Percentiles rank a stretch among this genome's conserved stretches.
These are phyloP conservation scores for Boeremia lycopersici DNA, from an alignment of 2,329 filamentous ascomycete genomes.

Conservation along the genomic window DNA sequence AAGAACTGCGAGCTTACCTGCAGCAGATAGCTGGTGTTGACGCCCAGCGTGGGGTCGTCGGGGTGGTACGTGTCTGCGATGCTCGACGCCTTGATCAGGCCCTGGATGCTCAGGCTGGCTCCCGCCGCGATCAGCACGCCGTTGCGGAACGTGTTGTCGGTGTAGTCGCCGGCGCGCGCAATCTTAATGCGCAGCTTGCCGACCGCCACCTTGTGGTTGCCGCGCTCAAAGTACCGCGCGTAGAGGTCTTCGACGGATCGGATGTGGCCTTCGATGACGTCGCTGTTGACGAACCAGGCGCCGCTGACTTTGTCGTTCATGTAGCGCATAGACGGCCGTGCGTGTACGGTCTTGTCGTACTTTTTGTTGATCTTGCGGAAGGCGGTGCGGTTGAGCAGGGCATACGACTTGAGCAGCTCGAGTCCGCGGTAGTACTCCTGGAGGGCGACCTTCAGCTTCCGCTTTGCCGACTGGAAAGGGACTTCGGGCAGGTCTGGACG, in stretches of 20 bases:
- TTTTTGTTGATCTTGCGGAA: slow-evolving; percentile 99
- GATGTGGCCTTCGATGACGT: slow-evolving; percentile 80
- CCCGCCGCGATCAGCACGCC: slow-evolving; percentile 55
- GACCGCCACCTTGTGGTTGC: slow-evolving; percentile 89
- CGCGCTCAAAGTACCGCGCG: slow-evolving; percentile 89
- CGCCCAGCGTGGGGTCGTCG: slow-evolving; percentile 26
- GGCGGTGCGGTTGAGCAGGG: slow-evolving; percentile 85
- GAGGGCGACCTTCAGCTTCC: slow-evolving; percentile 87
- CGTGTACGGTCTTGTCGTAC: slow-evolving; percentile 88
- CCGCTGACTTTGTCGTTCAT: slow-evolving; percentile 91
- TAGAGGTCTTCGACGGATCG: slow-evolving; percentile 87
- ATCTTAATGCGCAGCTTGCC: slow-evolving; percentile 81
- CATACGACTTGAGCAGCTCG: slow-evolving; percentile 90
- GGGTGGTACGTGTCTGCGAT: slow-evolving; percentile 32
- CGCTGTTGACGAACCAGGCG: slow-evolving; percentile 89
- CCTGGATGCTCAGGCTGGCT: slow-evolving; percentile 52
- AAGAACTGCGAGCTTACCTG: slow-evolving; percentile 55
- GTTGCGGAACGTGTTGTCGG: slow-evolving; percentile 64
- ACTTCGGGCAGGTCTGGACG: slow-evolving; percentile 60
- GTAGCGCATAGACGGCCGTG: slow-evolving; percentile 77
- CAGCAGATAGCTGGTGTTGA: slow-evolving; percentile 61
- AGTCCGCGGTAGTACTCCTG: slow-evolving; percentile 93
- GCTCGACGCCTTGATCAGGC: slow-evolving; percentile 47
- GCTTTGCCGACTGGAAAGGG: slow-evolving; percentile 84
- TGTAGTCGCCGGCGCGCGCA: slow-evolving; percentile 63